Base-by-base conservation (phyloP, 108 stramenopile genomes). In the Nannochloropsis salina region DNA sequence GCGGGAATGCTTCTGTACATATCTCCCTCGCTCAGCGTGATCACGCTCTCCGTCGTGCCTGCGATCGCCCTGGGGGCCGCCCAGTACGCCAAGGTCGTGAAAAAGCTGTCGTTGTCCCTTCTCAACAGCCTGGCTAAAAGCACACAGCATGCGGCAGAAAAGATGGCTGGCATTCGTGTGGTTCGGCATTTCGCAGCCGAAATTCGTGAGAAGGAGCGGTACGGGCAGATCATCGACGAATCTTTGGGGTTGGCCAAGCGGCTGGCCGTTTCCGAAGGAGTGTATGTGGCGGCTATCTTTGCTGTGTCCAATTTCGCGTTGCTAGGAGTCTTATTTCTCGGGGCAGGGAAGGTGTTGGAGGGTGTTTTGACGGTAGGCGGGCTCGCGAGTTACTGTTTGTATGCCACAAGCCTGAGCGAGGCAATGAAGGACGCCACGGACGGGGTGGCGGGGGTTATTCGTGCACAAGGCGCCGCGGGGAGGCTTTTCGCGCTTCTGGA, bases 211-310 rank as follows among this genome's bases (percentile, higher is more conserved):
- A 74, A 74, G 8, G 61, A 74, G 2, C 15, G 61, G 3, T 74
- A 74, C 61, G 61, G 61, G 61, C 15, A 74, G 4, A 74, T 74
- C 61, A 74, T 74, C n/a, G 61, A 74, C n/a, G n/a, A 6, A n/a
- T 74, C 61, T 6, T n/a, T 74, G 61, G 61, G 61, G 61, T 8
- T 74, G 61, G 61, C 61, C 6, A 74, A n/a, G 6, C 15, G n/a
- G 8, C 61, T 74, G 15, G 61, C 61, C 6, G 61, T 74, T n/a
- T 74, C 61, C 20, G 61, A 74, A n/a, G 61, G 61, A n/a, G 61
- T 74, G 61, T 74, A 74, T 74, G 61, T 74, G 61, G 61, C 61
- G 61, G 61, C 61, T 15, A 74, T 74, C 47, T 51, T 51, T 1
- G 47, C 47, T 12, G 47, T 51, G 47, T 51, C 47, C 12, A 51